Percentiles rank a stretch among this genome's conserved stretches.
phyloP scores from a whole-genome alignment of 2,329 filamentous ascomycete genomes.

The Microcyclospora tardicrescens region DNA sequence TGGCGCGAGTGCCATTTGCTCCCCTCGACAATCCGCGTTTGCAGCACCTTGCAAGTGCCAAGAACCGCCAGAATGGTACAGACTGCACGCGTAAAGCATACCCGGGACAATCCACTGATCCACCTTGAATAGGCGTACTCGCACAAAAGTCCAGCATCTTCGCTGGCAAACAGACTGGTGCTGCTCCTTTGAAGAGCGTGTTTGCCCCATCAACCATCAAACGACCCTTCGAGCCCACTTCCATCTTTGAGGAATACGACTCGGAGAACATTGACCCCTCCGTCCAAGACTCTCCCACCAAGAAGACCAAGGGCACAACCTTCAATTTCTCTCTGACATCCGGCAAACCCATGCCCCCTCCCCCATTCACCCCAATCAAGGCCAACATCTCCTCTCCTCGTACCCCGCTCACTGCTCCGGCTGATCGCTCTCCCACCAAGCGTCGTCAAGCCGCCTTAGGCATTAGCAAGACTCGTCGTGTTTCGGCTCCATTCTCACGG shows the following conservation, averaged over 20 bases:
- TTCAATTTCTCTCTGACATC: slow-evolving; percentile 27
- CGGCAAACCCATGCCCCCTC: slow-evolving; percentile 26
- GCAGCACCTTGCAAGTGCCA: slow-evolving; percentile 58
- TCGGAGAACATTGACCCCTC: slow-evolving; percentile 48
- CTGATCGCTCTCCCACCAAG: slow-evolving; percentile 56
- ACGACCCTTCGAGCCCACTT: slow-evolving; percentile 29
- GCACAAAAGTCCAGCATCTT: slow-evolving; percentile 12
- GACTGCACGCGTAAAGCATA: background rate
- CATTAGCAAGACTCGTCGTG: slow-evolving; percentile 48
- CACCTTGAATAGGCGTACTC: slow-evolving; percentile 7
- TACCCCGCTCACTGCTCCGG: slow-evolving; percentile 44
- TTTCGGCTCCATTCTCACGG: slow-evolving; percentile 51
- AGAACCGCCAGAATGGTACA: slow-evolving; percentile 59
- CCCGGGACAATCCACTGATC: background rate
- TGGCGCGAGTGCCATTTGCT: slow-evolving; percentile 58
- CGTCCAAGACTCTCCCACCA: slow-evolving; percentile 36
- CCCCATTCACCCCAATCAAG: slow-evolving; percentile 25
- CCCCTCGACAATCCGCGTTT: slow-evolving; percentile 57
- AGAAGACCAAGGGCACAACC: slow-evolving; percentile 37
- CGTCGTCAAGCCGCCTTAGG: slow-evolving; percentile 54
- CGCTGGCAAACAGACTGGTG: slow-evolving; percentile 16
- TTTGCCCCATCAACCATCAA: slow-evolving; percentile 28
- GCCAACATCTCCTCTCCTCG: slow-evolving; percentile 30
- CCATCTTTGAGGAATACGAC: slow-evolving; percentile 35
- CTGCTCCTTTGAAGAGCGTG: slow-evolving; percentile 16